These are phyloP conservation scores for Sutorius eximius DNA, from an alignment of 1,284 basidiomycete species.

Conservation along the genomic window DNA sequence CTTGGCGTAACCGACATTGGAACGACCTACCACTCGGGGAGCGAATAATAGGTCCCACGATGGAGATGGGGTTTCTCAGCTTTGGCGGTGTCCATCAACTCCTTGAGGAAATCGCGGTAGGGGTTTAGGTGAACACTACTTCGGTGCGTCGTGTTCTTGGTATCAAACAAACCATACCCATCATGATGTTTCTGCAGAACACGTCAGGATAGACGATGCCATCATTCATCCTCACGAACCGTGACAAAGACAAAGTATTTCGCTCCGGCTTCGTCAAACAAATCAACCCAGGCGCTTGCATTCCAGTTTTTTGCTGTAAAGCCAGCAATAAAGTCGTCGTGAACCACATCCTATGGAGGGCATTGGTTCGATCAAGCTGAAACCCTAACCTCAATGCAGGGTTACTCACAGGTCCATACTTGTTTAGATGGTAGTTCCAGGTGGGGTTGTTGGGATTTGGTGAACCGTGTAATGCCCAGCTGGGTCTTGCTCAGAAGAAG, in stretches of 20 bases:
- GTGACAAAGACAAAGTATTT: constrained; percentile 63
- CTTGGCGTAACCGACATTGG: background rate
- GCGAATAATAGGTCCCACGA: constrained; percentile 52
- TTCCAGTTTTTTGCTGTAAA: constrained; percentile 56
- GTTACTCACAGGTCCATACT: constrained; percentile 44
- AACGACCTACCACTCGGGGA: constrained; percentile 49
- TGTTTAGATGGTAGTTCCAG: constrained; percentile 50
- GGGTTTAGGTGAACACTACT: constrained; percentile 51
- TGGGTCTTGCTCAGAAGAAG: constrained; percentile 13
- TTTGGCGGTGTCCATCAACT: constrained; percentile 53
- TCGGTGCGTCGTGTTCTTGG: constrained; percentile 50
- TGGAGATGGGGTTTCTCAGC: constrained; percentile 49
- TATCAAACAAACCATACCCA: constrained; percentile 55
- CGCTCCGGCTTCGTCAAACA: constrained; percentile 56
- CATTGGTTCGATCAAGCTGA: background rate
- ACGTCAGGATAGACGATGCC: constrained; percentile 1
- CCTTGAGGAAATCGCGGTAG: constrained; percentile 52
- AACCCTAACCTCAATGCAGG: background rate
- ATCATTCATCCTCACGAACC: constrained; percentile 27
- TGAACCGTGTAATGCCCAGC: constrained; percentile 44
- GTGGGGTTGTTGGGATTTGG: constrained; percentile 39
- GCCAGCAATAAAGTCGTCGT: constrained; percentile 58
- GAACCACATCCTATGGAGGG: constrained; percentile 41
- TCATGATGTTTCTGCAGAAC: constrained; percentile 46
- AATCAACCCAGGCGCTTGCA: constrained; percentile 52